phyloP scores from a whole-genome alignment of 306 rosid species.

The Cucurbita ficifolia region DNA sequence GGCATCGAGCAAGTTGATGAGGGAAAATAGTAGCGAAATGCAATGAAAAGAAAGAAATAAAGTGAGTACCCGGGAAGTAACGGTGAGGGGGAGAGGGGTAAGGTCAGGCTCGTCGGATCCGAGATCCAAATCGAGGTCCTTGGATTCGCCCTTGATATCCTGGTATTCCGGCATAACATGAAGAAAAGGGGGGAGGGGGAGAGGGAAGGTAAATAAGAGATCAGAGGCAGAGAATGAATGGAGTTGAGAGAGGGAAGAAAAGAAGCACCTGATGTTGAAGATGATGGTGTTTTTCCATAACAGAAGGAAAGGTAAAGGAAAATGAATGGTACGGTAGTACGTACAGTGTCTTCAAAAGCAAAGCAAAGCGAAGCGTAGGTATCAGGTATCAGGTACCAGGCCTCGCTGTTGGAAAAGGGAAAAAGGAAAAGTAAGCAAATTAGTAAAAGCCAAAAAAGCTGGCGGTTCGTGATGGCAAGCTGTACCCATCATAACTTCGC shows the following conservation, averaged over 20 bases:
- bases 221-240: neutral
- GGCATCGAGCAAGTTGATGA: neutral
- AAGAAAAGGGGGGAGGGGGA: neutral
- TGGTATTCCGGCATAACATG: constrained; percentile 13
- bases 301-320: neutral
- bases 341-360: neutral
- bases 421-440: too few species aligned
- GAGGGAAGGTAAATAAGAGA: neutral
- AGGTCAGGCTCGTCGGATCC: constrained; percentile 37
- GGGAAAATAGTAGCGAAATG: neutral
- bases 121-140: constrained; percentile 22
- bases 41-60: neutral
- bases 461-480: too few species aligned
- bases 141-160: constrained; percentile 34
- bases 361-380: too few species aligned
- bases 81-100: constrained; percentile 58
- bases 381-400: neutral
- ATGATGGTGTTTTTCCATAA: neutral
- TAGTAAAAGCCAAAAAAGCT: neutral
- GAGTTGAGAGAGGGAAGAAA: neutral
- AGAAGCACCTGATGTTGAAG: neutral
- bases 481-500: too few species aligned
- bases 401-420: neutral
- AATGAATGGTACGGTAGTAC: neutral
- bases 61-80: constrained; percentile 54